Percentiles rank a stretch among this genome's conserved stretches.
These are phyloP conservation scores for Neurospora sp. DNA, from an alignment of 495 filamentous ascomycete species.

Conservation along the genomic window DNA sequence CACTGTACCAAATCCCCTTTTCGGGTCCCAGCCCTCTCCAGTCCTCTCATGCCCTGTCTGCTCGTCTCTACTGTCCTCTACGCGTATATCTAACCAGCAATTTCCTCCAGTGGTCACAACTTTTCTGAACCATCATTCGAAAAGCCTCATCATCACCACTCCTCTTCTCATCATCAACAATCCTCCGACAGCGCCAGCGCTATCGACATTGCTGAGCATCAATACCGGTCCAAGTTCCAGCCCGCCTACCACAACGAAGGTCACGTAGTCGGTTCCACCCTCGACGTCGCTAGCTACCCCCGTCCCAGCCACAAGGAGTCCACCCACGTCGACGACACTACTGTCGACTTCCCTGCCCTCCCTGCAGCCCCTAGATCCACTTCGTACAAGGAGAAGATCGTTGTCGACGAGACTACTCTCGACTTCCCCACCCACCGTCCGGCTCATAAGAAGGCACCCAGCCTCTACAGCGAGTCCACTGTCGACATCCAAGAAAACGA, in stretches of 20 bases:
- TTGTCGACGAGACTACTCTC: constrained; percentile 25
- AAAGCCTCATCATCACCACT: not conserved
- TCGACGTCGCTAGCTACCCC: constrained; percentile 28
- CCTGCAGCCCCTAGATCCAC: constrained; percentile 7
- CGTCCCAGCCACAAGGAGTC: constrained; percentile 18
- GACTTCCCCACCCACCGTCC: constrained; percentile 20
- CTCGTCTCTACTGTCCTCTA: not conserved
- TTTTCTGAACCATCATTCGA: not conserved
- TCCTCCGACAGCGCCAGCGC: constrained; percentile 10
- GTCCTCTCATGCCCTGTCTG: not conserved
- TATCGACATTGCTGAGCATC: constrained; percentile 75
- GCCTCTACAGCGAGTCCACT: constrained; percentile 34
- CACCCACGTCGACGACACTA: constrained; percentile 37
- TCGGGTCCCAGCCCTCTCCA: not conserved
- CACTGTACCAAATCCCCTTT: not conserved
- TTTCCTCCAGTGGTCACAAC: not conserved
- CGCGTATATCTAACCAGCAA: not conserved
- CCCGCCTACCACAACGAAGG: constrained; percentile 54
- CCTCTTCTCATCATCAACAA: not conserved
- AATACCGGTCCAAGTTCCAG: constrained; percentile 71
- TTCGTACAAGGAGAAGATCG: constrained; percentile 21
- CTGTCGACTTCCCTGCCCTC: constrained; percentile 32
- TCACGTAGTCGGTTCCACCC: constrained; percentile 39
- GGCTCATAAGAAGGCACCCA: constrained; percentile 23
- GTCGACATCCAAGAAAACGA: constrained; percentile 36